These are phyloP conservation scores for Hypocreales sp. DNA, from an alignment of 2,329 filamentous ascomycete genomes.

Conservation along the genomic window DNA sequence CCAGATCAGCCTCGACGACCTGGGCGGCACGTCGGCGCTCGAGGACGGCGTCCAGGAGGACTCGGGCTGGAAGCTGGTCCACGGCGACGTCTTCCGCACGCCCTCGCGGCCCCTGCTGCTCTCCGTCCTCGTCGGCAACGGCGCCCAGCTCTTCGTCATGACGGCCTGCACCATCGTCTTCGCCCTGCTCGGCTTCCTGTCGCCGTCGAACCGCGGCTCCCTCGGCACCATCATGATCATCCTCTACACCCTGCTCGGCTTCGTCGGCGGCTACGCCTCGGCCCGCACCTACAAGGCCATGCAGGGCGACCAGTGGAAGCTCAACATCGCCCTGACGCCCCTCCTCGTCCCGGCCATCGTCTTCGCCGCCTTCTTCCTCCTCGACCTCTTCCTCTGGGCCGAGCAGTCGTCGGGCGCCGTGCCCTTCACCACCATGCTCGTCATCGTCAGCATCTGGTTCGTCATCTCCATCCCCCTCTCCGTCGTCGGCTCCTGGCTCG, in stretches of 20 bases:
- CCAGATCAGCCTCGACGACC: constrained; percentile 76
- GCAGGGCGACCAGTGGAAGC: constrained; percentile 84
- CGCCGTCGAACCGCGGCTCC: constrained; percentile 87
- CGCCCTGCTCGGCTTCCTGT: constrained; percentile 85
- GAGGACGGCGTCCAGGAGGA: constrained; percentile 96
- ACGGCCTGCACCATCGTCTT: constrained; percentile 87
- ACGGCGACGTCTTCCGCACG: constrained; percentile 90
- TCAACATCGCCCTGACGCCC: constrained; percentile 81
- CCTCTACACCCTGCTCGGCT: constrained; percentile 84
- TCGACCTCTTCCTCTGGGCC: constrained; percentile 93
- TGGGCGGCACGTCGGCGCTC: constrained; percentile 61
- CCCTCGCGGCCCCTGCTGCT: constrained; percentile 72
- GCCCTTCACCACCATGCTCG: constrained; percentile 91
- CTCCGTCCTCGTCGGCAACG: constrained; percentile 80
- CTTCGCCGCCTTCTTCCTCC: constrained; percentile 77
- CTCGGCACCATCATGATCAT: constrained; percentile 87
- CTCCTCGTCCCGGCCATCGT: constrained; percentile 73
- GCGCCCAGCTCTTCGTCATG: constrained; percentile 96
- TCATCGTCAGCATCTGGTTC: constrained; percentile 91
- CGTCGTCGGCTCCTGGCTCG: constrained; percentile 80
- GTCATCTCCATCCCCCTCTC: constrained; percentile 88
- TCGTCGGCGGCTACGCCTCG: constrained; percentile 81
- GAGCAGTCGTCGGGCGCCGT: constrained; percentile 86
- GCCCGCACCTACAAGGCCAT: constrained; percentile 90
- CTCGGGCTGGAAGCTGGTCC: constrained; percentile 95